Evolutionary conservation across 106 monocot species (phyloP), one percentile per base, ranked within the genome.

Genomic region (Acorus calamus): DNA sequence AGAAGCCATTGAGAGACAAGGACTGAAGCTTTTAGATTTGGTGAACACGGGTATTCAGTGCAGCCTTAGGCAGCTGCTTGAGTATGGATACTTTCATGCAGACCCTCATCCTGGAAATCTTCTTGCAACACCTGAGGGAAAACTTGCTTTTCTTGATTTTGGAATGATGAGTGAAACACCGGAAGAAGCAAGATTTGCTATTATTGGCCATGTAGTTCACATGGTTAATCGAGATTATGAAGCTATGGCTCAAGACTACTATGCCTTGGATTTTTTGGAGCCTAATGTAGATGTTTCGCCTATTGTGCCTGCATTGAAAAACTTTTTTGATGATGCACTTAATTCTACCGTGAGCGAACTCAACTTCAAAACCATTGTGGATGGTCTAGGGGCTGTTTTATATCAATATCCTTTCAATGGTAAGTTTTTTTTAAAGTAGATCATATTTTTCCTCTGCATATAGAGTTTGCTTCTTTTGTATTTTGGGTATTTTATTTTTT

Each of bases 161-260:
- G 98, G 98, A 41, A 98, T 98, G 98, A 98, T 98, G 98, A 92
- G 92, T 63, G 98, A 98, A 62, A 98, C 98, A 2, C 98, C 98
- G 45, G 98, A 98, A 66, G 85, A 83, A 52, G 98, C 98, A 73
- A 83, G 98, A 72, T 76, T 66, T 74, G 98, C 98, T 55, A 92
- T 98, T 47, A 98, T 98, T 52, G 91, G 92, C 8, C 98, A 98
- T 64, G 88, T 98, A 51, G 98, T 98, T 78, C 98, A 98, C 73
- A 77, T 98, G 88, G 98, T 98, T 69, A 98, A 98, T 67, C 77
- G 98, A n/a, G 98, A 98, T 44, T 98, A 98, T 74, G 98, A 98
- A 79, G 98, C 98, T 55, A 98, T 98, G 98, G 98, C 98, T 47
- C 80, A 67, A 64, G 98, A 98, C 67, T 98, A 98, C 69, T 98